These are phyloP conservation scores for Xylaria sp. DNA, from an alignment of 2,329 filamentous ascomycete genomes.

Conservation along the genomic window DNA sequence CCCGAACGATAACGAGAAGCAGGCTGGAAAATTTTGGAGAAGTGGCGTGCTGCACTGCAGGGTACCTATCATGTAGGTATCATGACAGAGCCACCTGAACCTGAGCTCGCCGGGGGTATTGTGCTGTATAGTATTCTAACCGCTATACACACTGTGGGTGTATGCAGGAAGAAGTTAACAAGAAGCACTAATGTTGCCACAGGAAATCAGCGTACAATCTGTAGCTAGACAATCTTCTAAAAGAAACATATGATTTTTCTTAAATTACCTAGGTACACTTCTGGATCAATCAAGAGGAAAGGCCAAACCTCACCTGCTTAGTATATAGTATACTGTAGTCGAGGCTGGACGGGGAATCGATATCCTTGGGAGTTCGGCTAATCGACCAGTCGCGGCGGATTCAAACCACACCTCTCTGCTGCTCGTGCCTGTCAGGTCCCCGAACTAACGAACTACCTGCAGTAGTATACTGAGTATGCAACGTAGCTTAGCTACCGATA, in stretches of 20 bases:
- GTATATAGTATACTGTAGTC: not conserved
- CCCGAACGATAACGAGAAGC: slow-evolving; percentile 22
- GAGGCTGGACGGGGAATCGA: not conserved
- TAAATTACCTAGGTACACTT: not conserved
- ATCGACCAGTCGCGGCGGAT: slow-evolving; percentile 19
- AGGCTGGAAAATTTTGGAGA: slow-evolving; percentile 15
- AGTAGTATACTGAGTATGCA: not conserved
- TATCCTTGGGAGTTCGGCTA: slow-evolving; percentile 25
- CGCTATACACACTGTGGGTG: not conserved
- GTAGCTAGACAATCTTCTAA: too few species aligned
- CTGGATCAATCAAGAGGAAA: not conserved
- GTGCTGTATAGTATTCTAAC: not conserved
- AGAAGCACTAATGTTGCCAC: too few species aligned
- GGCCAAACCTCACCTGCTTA: not conserved
- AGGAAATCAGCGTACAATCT: not conserved
- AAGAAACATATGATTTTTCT: not conserved
- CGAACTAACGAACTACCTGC: slow-evolving; percentile 12
- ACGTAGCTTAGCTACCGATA: slow-evolving; percentile 12
- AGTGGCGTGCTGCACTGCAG: slow-evolving; percentile 18
- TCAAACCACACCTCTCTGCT: slow-evolving; percentile 19
- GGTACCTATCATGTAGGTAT: slow-evolving; percentile 2
- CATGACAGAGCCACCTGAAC: slow-evolving; percentile 16
- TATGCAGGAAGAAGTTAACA: not conserved
- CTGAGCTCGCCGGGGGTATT: slow-evolving; percentile 23
- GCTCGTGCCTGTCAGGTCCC: slow-evolving; percentile 1